Evolutionary conservation across 1,139 yeast genomes (phyloP), one percentile per base, ranked within the genome.

Genomic region (Yarrowia galli): DNA sequence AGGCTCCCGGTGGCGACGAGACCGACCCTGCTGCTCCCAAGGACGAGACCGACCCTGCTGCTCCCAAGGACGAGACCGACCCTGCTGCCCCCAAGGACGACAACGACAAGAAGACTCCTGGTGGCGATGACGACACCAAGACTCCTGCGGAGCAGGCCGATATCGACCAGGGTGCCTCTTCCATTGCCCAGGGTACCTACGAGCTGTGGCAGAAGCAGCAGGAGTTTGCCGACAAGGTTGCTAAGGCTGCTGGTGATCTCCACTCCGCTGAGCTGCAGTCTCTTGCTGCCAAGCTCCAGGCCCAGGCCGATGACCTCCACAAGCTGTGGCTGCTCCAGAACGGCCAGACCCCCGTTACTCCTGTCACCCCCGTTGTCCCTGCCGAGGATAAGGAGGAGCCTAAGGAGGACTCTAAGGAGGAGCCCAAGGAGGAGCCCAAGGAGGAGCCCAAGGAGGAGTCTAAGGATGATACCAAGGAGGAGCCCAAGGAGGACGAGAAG

Each of bases 171-270:
- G 20, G 18, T 3, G 35, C 32, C 32, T 15, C 32, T 28, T 7
- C 32, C 51, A 46, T 46, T 25, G 51, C 51, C 51, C n/a, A 46
- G 51, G 51, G 16, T 35, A 46, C 51, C 51, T 46, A 46, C 51
- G 51, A 46, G 20, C 51, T 46, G 51, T 46, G 51, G 51, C 51
- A 46, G 51, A 23, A 46, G 51, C 51, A 46, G 51, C 51, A 46
- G 51, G 51, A 32, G 10, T 46, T 46, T 23, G 51, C 51, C 32
- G 51, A 46, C 51, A 23, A 46, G 51, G 51, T 46, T 6, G 51
- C 51, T 35, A 15, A 23, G 51, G 7, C 32, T 15, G 51, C 51
- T 16, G 35, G 51, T 3, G 18, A 46, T 7, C 35, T 25, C 16
- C 35, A 46, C 51, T 46, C 51, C 20, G 51, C 51, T 13, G 51